A percentile compares a stretch with the other conserved stretches of the same genome.
Conservation (phyloP, 2,329 filamentous ascomycete species). For the Neonectria faginata region DNA sequence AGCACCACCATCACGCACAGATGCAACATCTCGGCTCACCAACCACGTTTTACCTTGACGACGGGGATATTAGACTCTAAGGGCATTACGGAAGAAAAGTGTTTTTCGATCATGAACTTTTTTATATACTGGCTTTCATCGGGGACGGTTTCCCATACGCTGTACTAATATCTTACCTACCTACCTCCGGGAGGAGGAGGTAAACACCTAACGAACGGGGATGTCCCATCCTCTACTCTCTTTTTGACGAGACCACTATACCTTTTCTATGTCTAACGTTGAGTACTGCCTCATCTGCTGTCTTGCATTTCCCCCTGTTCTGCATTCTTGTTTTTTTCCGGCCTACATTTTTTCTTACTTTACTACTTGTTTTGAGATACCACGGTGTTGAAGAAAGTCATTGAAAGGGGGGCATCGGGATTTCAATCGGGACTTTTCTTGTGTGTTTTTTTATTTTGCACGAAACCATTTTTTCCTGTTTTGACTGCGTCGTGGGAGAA, state of each 20-base stretch:
- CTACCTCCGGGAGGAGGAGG: slow-evolving; percentile 34
- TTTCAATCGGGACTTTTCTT: slow-evolving; percentile 14
- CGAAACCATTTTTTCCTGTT: neutral
- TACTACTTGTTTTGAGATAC: slow-evolving; percentile 42
- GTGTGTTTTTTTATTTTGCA: neutral
- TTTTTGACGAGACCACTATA: slow-evolving; percentile 37
- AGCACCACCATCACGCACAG: slow-evolving; percentile 30
- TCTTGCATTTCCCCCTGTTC: slow-evolving; percentile 22
- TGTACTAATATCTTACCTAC: slow-evolving; percentile 44
- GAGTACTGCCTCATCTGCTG: neutral
- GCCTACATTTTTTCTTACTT: slow-evolving; percentile 30
- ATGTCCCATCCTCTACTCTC: slow-evolving; percentile 37
- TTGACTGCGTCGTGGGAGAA: slow-evolving; percentile 20
- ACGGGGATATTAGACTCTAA: slow-evolving; percentile 46
- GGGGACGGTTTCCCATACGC: slow-evolving; percentile 29
- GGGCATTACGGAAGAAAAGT: slow-evolving; percentile 16
- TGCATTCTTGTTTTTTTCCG: slow-evolving; percentile 10
- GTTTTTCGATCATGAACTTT: slow-evolving; percentile 34
- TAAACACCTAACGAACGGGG: slow-evolving; percentile 43
- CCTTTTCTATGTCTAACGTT: slow-evolving; percentile 21
- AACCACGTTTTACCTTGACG: slow-evolving; percentile 46
- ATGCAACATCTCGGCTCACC: slow-evolving; percentile 46
- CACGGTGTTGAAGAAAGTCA: slow-evolving; percentile 37
- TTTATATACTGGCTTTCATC: slow-evolving; percentile 33
- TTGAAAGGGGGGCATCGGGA: slow-evolving; percentile 13